Conservation (phyloP, 1,139 yeast species). For the Kodamaea suecica region DNA sequence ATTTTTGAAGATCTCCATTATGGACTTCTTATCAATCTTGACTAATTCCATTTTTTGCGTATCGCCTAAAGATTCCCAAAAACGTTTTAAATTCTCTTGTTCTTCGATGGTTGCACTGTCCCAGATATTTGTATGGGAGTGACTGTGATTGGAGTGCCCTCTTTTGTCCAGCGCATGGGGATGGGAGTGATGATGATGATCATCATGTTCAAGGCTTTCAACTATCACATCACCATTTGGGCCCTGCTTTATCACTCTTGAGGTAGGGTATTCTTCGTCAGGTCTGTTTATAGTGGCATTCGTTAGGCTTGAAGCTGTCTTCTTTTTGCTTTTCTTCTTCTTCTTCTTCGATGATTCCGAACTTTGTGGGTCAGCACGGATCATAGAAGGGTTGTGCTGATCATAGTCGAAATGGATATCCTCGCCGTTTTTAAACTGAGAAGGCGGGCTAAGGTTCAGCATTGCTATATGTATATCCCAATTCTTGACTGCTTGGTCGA, state of each 20-base stretch:
- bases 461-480: background rate
- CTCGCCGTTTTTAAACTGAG: constrained; percentile 43
- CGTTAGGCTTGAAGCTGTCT: constrained; percentile 11
- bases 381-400: too few species aligned
- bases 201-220: constrained; percentile 39
- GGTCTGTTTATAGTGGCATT: constrained; percentile 54
- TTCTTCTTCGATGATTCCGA: constrained; percentile 14
- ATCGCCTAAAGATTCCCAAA: constrained; percentile 69
- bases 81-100: constrained; percentile 52
- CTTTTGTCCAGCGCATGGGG: too few species aligned
- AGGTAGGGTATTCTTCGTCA: constrained; percentile 64
- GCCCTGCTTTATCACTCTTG: constrained; percentile 68
- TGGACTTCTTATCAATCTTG: constrained; percentile 66
- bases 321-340: constrained; percentile 20
- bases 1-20: constrained; percentile 57
- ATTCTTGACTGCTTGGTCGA: too few species aligned
- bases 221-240: constrained; percentile 75
- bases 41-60: constrained; percentile 62
- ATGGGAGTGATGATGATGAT: constrained; percentile 14
- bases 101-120: constrained; percentile 58
- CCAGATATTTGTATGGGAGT: constrained; percentile 44
- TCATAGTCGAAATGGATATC: constrained; percentile 59
- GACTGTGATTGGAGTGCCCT: constrained; percentile 12
- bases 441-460: background rate
- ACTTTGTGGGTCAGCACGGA: too few species aligned